Base-by-base conservation (phyloP, 805 yeast species). In the Spathaspora girioi region DNA sequence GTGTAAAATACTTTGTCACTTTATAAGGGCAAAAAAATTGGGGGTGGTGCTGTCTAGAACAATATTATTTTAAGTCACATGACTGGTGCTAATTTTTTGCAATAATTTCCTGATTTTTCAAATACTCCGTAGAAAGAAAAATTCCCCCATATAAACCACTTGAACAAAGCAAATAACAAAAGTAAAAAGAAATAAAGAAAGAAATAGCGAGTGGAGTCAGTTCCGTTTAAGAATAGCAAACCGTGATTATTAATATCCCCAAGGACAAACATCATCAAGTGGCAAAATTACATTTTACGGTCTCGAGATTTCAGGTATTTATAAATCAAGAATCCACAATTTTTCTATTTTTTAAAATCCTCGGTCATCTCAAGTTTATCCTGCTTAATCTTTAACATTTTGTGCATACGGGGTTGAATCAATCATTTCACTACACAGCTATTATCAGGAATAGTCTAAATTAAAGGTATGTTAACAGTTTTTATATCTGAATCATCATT, bases 81-180 rank as follows among this genome's bases (percentile, higher is more conserved):
- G 47, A 45, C 47, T 29, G 38, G 40, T 45, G 38, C 38, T 45
- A 45, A 45, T 45, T 31, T 45, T 45, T 31, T 43, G 35, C 35
- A 43, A 43, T 26, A 27, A 27, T 15, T 43, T 20, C 20, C 26
- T 18, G 17, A 45, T 18, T 45, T 45, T 17, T 31, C 23, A 19
- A 29, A 45, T 14, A 15, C n/a, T 44, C 18, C 32, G 32, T 29
- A 29, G 32, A n/a, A 23, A 18, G 20, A 20, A n/a, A 20, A n/a
- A 23, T 23, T 23, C 27, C 31, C 18, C 31, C n/a, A 23, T 42
- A 23, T 42, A 20, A n/a, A 20, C 18, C n/a, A 40, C n/a, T 18
- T 17, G 3, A 40, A 40, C 26, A 35, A 35, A 35, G 40, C 26
- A 35, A 14, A 12, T 5, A 14, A 14, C 40, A n/a, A 35, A 7